Base-by-base conservation (phyloP, 805 yeast species). In the Henningerozyma blattae region DNA sequence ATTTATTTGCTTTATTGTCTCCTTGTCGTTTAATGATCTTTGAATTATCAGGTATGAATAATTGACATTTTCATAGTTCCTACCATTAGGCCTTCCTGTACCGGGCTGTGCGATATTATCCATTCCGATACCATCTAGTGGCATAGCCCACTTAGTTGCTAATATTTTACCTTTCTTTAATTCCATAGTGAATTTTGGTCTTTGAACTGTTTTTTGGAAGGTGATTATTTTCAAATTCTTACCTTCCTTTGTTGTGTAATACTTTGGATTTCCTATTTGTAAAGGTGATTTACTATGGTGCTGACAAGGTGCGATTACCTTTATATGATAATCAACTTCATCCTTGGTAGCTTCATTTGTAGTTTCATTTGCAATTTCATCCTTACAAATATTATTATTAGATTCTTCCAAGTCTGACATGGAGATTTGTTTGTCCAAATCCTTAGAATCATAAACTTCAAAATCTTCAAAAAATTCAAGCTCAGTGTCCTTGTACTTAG, bases 231-330 rank as follows among this genome's bases (percentile, higher is more conserved):
- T 70, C 33, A 81, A 61, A 37, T 74, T 67, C 41, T 68, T 68
- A 28, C 83, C 84, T 22, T 65, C 64, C 13, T 62, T 59, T 29
- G 64, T 67, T 27, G 64, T 62, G 50, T 77, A 82, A 47, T 68
- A 73, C 24, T 70, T 71, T 2, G 93, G 83, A 32, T 79, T 79
- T 12, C 79, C 77, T 22, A 75, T 65, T 54, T 87, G 96, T 35
- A 89, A 59, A 0, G 97, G 96, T 48, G 96, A 87, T 43, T 64
- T 68, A 10, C 77, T 72, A 47, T 85, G 95, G 52, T 91, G 96
- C 1, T 89, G 58, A 50, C 96, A 91, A 3, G 98, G 98, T 0
- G 95, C 95, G 15, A 89, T 50, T 7, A 89, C 66, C 27, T 70
- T 68, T 33, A 86, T 48, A 42, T 78, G 77, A 48, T 69, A 66